Percentiles rank a stretch among this genome's conserved stretches.
phyloP scores from a whole-genome alignment of 2,329 filamentous ascomycete genomes.

The Clonostachys rhizophaga region DNA sequence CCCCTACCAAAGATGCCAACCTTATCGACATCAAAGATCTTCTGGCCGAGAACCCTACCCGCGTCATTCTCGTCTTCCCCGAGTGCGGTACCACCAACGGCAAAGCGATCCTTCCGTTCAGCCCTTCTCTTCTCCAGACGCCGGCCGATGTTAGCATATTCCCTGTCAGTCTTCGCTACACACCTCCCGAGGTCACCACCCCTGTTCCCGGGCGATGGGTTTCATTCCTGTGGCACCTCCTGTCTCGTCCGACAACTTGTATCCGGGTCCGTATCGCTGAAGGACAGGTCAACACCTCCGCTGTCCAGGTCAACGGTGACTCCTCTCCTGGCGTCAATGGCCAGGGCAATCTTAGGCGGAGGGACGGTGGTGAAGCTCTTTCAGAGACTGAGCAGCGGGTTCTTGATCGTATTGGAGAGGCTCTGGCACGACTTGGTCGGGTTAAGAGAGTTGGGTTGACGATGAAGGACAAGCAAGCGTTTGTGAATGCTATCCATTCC shows the following conservation, averaged over 20 bases:
- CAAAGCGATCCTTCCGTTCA: conserved; percentile 80
- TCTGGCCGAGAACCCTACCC: conserved; percentile 61
- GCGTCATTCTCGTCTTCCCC: conserved; percentile 82
- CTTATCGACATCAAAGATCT: conserved; percentile 62
- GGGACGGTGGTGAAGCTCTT: conserved; percentile 23
- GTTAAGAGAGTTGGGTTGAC: conserved; percentile 87
- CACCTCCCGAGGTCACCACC: conserved; percentile 84
- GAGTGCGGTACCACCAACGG: conserved; percentile 95
- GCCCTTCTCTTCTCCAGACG: conserved; percentile 67
- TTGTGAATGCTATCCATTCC: conserved; percentile 63
- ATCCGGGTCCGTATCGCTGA: conserved; percentile 90
- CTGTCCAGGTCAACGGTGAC: conserved; percentile 25
- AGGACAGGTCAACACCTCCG: conserved; percentile 51
- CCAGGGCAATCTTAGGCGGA: conserved; percentile 17
- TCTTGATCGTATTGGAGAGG: conserved; percentile 76
- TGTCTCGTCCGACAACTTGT: conserved; percentile 80
- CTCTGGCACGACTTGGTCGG: conserved; percentile 78
- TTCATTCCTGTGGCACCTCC: conserved; percentile 78
- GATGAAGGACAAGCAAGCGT: conserved; percentile 75
- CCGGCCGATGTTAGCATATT: conserved; percentile 72
- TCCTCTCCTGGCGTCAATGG: conserved; percentile 14
- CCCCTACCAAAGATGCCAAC: conserved; percentile 36
- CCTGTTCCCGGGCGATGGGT: conserved; percentile 73
- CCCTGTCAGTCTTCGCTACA: conserved; percentile 85
- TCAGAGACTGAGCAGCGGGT: conserved; percentile 60